These are phyloP conservation scores for Pyrenula massariospora DNA, from an alignment of 495 filamentous ascomycete genomes.

Conservation along the genomic window DNA sequence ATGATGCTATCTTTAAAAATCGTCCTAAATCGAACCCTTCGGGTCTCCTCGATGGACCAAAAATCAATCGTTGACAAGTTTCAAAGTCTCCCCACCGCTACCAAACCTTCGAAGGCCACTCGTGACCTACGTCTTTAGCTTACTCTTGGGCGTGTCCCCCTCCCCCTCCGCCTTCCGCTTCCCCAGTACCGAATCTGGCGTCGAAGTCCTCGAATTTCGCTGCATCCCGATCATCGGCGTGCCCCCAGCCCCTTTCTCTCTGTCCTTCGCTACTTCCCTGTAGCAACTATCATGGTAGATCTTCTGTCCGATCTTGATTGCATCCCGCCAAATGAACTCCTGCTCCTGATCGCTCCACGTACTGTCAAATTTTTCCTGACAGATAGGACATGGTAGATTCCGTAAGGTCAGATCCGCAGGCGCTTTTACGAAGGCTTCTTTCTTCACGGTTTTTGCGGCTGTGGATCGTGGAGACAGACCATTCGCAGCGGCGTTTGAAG, in stretches of 20 bases:
- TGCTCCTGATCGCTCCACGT: slow-evolving; percentile 82
- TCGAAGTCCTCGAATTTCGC: slow-evolving; percentile 21
- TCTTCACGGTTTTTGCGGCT: background rate
- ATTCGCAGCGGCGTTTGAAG: background rate
- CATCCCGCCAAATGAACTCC: slow-evolving; percentile 96
- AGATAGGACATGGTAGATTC: slow-evolving; percentile 75
- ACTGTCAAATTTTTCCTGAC: slow-evolving; percentile 79
- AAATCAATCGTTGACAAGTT: too few species aligned
- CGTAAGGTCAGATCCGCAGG: slow-evolving; percentile 63
- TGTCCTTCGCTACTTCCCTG: slow-evolving; percentile 65
- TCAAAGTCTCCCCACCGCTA: too few species aligned
- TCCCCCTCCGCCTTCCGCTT: slow-evolving; percentile 63
- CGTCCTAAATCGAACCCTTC: too few species aligned
- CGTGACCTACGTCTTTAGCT: slow-evolving; percentile 3
- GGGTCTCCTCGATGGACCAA: too few species aligned
- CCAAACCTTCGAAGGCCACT: too few species aligned
- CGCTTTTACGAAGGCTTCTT: slow-evolving; percentile 43
- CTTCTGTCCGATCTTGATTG: slow-evolving; percentile 60
- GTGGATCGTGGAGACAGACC: background rate
- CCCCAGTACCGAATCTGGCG: slow-evolving; percentile 57
- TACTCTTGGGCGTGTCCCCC: slow-evolving; percentile 5
- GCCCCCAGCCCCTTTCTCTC: slow-evolving; percentile 11
- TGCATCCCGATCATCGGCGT: slow-evolving; percentile 11
- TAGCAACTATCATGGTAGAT: slow-evolving; percentile 88
- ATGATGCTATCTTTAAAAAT: too few species aligned